These are phyloP conservation scores for Tillandsia fasciculata DNA, from an alignment of 176 grass and related monocot species.

Conservation along the genomic window DNA sequence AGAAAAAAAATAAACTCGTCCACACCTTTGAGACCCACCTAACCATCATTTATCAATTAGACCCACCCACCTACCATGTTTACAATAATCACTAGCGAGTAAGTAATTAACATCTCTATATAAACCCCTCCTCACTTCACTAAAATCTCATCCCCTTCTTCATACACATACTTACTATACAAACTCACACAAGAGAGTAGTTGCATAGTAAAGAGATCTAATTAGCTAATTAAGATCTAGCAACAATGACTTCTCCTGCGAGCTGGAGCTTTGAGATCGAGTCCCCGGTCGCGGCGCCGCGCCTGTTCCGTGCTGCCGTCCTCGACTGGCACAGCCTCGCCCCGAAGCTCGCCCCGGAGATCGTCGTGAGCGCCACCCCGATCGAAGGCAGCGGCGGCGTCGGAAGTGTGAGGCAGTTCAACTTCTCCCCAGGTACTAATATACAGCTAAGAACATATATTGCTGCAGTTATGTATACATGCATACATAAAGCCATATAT, in stretches of 20 bases:
- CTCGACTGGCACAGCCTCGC: conserved; percentile 70
- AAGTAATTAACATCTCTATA: not conserved
- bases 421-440: conserved; percentile 57
- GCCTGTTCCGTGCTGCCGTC: conserved; percentile 57
- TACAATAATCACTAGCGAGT: not conserved
- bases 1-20: too few relatives aligned
- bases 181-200: not conserved
- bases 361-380: conserved; percentile 41
- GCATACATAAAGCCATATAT: too few relatives aligned
- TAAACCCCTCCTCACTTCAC: not conserved
- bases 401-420: conserved; percentile 65
- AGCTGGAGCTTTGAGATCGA: conserved; percentile 46
- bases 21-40: not conserved
- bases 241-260: not conserved
- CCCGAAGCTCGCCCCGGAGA: conserved; percentile 44
- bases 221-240: not conserved
- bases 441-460: not conserved
- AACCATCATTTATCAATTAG: not conserved
- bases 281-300: conserved; percentile 26
- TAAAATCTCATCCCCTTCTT: not conserved
- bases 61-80: not conserved
- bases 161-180: not conserved
- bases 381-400: conserved; percentile 34
- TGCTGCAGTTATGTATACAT: too few relatives aligned
- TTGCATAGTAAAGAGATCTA: not conserved